phyloP scores from a whole-genome alignment of 768 basidiomycete species.

The Trametes cubensis region DNA sequence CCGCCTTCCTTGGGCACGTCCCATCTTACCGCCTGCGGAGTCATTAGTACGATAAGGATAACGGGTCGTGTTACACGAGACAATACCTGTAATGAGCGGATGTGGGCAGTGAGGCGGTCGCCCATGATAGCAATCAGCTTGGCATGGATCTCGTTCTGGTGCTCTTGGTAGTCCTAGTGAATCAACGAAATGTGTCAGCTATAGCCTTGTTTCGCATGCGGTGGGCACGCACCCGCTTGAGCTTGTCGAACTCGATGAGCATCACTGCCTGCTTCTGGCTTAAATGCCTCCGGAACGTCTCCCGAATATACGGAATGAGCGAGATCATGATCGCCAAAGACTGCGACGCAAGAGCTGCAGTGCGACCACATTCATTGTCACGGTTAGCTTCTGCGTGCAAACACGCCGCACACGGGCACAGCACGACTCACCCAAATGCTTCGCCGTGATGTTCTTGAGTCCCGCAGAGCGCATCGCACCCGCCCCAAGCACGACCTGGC shows the following conservation, averaged over 20 bases:
- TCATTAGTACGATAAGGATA: neutral
- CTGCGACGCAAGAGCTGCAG: slow-evolving; percentile 91
- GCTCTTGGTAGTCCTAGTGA: slow-evolving; percentile 92
- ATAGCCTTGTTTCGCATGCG: neutral
- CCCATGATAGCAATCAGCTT: slow-evolving; percentile 99
- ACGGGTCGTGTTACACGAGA: neutral
- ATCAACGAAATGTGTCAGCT: slow-evolving; percentile 2
- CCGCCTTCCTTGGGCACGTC: slow-evolving; percentile 58
- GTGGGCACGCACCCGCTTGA: slow-evolving; percentile 77
- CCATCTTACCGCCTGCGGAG: slow-evolving; percentile 75
- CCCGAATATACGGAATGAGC: slow-evolving; percentile 93
- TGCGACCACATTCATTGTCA: too few relatives aligned
- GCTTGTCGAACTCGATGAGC: slow-evolving; percentile 96
- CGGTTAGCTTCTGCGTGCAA: slow-evolving; percentile 16
- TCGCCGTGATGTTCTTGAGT: slow-evolving; percentile 96
- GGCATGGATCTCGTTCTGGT: slow-evolving; percentile 97
- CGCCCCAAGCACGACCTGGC: slow-evolving; percentile 96
- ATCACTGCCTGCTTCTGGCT: slow-evolving; percentile 95
- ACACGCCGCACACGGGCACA: slow-evolving; percentile 9
- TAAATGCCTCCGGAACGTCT: slow-evolving; percentile 91
- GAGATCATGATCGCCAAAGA: slow-evolving; percentile 92
- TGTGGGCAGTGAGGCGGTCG: slow-evolving; percentile 85
- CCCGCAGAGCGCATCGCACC: slow-evolving; percentile 99
- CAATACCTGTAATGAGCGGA: slow-evolving; percentile 75
- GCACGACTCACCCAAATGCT: slow-evolving; percentile 76